Percentiles rank a stretch among this genome's conserved stretches.
phyloP scores from a whole-genome alignment of 306 rosid species.

The Pyrus bretschneideri region DNA sequence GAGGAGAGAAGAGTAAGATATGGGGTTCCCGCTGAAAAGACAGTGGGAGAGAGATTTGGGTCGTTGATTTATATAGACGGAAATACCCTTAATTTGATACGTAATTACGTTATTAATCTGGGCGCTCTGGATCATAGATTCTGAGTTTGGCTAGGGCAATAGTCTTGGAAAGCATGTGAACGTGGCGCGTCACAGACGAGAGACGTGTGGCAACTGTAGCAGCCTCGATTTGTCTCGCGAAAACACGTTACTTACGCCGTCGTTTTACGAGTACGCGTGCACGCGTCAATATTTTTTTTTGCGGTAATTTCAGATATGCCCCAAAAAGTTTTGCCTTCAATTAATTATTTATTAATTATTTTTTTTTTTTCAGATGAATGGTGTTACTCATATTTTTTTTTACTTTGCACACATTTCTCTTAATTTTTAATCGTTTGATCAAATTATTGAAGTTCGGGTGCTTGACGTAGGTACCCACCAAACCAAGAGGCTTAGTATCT shows the following conservation, averaged over 20 bases:
- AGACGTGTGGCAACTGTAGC: slow-evolving; percentile 32
- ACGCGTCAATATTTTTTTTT: neutral
- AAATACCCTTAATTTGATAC: slow-evolving; percentile 2
- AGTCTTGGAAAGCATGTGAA: slow-evolving; percentile 1
- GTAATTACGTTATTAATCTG: neutral
- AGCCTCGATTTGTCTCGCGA: neutral
- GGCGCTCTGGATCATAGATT: neutral
- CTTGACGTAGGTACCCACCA: neutral
- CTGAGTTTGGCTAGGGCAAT: neutral
- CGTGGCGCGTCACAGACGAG: slow-evolving; percentile 27
- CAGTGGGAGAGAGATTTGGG: slow-evolving; percentile 30
- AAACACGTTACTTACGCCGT: slow-evolving; percentile 9
- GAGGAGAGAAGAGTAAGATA: neutral
- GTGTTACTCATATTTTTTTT: no score
- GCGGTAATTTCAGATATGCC: neutral
- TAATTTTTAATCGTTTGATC: no score
- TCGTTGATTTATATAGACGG: slow-evolving; percentile 11
- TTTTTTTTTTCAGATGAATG: no score
- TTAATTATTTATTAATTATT: neutral
- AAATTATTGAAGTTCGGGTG: neutral
- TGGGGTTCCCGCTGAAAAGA: slow-evolving; percentile 33
- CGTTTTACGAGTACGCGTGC: neutral
- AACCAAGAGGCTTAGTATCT: neutral
- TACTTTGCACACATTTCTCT: fast-evolving
- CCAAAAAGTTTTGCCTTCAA: neutral